phyloP scores from a whole-genome alignment of 2,329 filamentous ascomycete genomes.

The Neopestalotiopsis sp. region DNA sequence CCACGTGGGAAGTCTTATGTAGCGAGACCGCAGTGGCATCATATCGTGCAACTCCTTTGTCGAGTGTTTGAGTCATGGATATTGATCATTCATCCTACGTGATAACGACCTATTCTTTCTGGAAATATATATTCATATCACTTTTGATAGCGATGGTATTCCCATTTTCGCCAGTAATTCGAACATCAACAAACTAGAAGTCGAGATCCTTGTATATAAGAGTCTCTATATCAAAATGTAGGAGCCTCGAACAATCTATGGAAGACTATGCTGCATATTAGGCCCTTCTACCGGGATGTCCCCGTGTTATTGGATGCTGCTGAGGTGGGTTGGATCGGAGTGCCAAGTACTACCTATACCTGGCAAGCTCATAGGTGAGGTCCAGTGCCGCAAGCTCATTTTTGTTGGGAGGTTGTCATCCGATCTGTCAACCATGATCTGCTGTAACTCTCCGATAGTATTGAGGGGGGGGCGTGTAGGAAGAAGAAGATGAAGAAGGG shows the following conservation, averaged over 20 bases:
- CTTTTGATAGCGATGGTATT: too few species aligned
- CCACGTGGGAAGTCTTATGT: not conserved
- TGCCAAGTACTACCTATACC: not conserved
- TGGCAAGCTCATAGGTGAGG: not conserved
- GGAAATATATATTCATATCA: too few species aligned
- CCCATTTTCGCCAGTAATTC: too few species aligned
- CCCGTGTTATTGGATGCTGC: not conserved
- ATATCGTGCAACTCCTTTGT: too few species aligned
- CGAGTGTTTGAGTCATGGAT: not conserved
- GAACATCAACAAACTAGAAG: too few species aligned
- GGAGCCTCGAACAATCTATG: not conserved
- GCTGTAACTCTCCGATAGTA: not conserved
- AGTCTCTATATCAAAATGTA: too few species aligned
- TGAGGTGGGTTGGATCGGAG: not conserved
- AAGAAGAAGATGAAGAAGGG: not conserved
- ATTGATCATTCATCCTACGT: not conserved
- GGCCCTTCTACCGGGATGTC: constrained; percentile 6
- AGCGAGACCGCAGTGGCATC: not conserved
- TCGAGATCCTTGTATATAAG: too few species aligned
- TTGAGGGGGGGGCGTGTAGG: not conserved
- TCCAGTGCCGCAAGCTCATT: not conserved
- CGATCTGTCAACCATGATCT: constrained; percentile 10
- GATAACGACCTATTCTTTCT: not conserved
- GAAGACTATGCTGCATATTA: not conserved
- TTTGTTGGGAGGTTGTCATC: not conserved